A percentile compares a stretch with the other conserved stretches of the same genome.
phyloP scores from a whole-genome alignment of 768 basidiomycete genomes.

The Rhodosporidiobolus sp. region DNA sequence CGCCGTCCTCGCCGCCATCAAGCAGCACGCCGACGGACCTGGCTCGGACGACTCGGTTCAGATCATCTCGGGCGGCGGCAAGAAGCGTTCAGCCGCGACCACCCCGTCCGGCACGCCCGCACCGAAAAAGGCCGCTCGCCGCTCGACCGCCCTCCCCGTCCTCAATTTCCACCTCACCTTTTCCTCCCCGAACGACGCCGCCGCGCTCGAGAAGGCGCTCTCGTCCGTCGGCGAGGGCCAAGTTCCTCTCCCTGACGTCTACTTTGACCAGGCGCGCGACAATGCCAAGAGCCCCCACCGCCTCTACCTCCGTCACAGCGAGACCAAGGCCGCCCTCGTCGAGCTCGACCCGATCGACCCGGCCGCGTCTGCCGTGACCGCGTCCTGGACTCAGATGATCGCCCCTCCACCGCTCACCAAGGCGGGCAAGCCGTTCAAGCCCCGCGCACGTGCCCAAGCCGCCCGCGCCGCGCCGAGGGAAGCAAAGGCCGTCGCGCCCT shows the following conservation, averaged over 20 bases:
- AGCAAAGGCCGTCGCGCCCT: not conserved
- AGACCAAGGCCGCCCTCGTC: slow-evolving; percentile 4
- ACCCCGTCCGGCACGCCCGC: not conserved
- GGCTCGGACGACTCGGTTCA: slow-evolving; percentile 13
- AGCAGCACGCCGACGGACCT: too few species aligned
- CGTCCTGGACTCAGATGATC: not conserved
- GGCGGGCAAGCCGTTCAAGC: slow-evolving; percentile 15
- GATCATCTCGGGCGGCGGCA: not conserved
- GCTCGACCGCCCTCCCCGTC: not conserved
- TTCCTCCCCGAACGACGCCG: not conserved
- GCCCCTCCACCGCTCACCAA: slow-evolving; percentile 9
- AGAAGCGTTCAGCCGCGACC: not conserved
- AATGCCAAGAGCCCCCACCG: slow-evolving; percentile 11
- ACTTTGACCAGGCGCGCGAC: not conserved
- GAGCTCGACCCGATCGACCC: slow-evolving; percentile 28
- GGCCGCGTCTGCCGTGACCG: not conserved
- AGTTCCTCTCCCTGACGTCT: not conserved
- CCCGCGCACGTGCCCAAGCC: not conserved
- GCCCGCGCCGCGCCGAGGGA: not conserved
- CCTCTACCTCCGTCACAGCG: not conserved
- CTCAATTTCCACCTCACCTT: not conserved
- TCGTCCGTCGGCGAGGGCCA: not conserved
- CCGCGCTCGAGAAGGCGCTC: not conserved
- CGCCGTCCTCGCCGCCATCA: not conserved
- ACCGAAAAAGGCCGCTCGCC: not conserved